A percentile compares a stretch with the other conserved stretches of the same genome.
Evolutionary conservation across 202 grass and related monocot species (phyloP).

Genomic region (Musa balbisiana): DNA sequence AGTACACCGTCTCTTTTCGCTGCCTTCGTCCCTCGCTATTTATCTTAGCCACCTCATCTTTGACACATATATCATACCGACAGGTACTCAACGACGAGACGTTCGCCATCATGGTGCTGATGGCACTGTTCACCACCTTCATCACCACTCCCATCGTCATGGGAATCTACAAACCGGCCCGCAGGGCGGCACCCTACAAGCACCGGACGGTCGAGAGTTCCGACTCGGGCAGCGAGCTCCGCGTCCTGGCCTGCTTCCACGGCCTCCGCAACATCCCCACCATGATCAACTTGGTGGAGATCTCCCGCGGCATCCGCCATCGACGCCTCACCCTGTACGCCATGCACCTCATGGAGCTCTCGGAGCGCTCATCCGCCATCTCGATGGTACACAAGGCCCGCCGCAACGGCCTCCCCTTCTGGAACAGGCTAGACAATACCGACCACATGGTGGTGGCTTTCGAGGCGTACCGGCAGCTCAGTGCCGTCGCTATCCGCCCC

Average conservation of each 20-base stretch:
- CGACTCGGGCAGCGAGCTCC: neutral
- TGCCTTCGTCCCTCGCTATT: neutral
- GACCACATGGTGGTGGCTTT: neutral
- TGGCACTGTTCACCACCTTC: slow-evolving; percentile 20
- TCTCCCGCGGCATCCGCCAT: slow-evolving; percentile 5
- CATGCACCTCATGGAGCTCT: slow-evolving; percentile 13
- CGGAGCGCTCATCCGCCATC: slow-evolving; percentile 11
- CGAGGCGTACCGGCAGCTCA: slow-evolving; percentile 3
- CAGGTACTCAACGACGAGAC: slow-evolving; percentile 16
- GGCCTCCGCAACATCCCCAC: neutral
- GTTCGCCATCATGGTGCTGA: slow-evolving; percentile 17
- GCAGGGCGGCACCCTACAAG: neutral
- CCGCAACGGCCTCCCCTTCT: slow-evolving; percentile 12
- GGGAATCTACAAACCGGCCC: slow-evolving; percentile 8
- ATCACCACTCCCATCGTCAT: slow-evolving; percentile 16
- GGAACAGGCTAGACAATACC: neutral
- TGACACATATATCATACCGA: no score
- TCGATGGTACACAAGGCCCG: slow-evolving; percentile 6
- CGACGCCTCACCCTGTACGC: neutral
- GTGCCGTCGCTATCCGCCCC: neutral
- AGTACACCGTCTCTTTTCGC: neutral
- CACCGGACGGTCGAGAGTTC: neutral
- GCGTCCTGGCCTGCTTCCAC: slow-evolving; percentile 13
- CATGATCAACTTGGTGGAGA: slow-evolving; percentile 4
- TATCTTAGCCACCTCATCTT: no score